These are phyloP conservation scores for Dictyostelium intermedium DNA, from an alignment of 78 protist species.

Conservation along the genomic window DNA sequence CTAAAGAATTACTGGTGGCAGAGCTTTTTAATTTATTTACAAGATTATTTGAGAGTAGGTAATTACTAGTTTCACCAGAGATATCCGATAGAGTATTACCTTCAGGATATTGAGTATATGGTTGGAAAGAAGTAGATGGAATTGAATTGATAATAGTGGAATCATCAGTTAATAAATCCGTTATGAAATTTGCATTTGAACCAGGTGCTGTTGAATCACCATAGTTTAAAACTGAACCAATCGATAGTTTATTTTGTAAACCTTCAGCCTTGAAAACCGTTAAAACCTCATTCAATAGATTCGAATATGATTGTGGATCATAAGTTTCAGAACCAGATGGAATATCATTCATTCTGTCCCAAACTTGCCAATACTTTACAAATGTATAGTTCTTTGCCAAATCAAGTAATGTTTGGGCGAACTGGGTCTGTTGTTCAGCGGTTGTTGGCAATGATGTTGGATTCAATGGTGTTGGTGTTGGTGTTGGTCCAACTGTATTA, in stretches of 20 bases:
- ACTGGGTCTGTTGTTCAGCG: not conserved
- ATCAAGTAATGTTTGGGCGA: not conserved
- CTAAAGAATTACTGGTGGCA: not conserved
- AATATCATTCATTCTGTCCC: not conserved
- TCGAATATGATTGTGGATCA: not conserved
- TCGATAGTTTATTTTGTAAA: not conserved
- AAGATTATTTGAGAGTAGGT: not conserved
- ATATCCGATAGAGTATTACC: not conserved
- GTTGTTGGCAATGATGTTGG: not conserved
- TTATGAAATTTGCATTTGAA: not conserved
- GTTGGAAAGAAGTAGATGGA: not conserved
- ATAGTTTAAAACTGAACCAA: not conserved
- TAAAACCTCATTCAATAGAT: not conserved
- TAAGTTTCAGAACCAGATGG: not conserved
- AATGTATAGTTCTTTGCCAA: not conserved
- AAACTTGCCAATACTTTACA: conserved; percentile 11
- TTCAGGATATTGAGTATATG: not conserved
- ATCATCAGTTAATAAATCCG: not conserved
- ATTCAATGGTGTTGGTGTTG: not conserved
- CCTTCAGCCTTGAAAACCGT: not conserved
- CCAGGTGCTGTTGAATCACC: not conserved
- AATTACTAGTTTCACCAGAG: not conserved
- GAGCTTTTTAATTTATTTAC: not conserved
- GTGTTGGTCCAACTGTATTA: not conserved
- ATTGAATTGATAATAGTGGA: not conserved